A percentile compares a stretch with the other conserved stretches of the same genome.
These are phyloP conservation scores for Chloroidium sp. DNA, from an alignment of 163 green algal species.

Conservation along the genomic window DNA sequence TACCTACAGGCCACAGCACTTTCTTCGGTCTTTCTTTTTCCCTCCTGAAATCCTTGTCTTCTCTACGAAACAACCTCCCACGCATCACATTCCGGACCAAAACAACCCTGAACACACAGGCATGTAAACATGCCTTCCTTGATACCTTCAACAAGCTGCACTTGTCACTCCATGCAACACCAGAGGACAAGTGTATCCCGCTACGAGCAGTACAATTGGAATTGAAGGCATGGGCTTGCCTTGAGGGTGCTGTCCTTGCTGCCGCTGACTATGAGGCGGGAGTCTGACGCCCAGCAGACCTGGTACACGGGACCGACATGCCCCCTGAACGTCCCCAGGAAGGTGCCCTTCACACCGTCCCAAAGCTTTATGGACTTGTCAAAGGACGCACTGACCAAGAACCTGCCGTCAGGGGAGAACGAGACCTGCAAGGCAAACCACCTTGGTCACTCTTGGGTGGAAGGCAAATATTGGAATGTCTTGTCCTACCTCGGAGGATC, in stretches of 20 bases:
- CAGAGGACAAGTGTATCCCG: too few species aligned
- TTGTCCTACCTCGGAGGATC: not conserved
- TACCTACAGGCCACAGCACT: conserved; percentile 42
- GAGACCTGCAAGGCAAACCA: conserved; percentile 53
- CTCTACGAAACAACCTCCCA: too few species aligned
- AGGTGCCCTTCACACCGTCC: conserved; percentile 82
- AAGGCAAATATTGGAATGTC: not conserved
- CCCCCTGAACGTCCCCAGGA: conserved; percentile 75
- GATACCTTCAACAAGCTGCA: too few species aligned
- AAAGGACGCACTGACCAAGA: conserved; percentile 85
- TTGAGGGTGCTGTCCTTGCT: conserved; percentile 97
- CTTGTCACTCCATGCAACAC: too few species aligned
- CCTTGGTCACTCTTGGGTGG: not conserved
- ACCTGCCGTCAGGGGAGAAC: conserved; percentile 94
- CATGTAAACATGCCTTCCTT: too few species aligned
- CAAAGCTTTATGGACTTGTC: conserved; percentile 97
- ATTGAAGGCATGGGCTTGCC: conserved; percentile 24
- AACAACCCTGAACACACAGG: too few species aligned
- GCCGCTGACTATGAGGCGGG: conserved; percentile 71
- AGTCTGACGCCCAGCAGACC: conserved; percentile 78
- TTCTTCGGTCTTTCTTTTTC: too few species aligned
- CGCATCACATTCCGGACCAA: too few species aligned
- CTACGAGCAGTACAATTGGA: too few species aligned
- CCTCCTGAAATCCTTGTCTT: too few species aligned
- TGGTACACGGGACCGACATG: conserved; percentile 96